Evolutionary conservation across 108 stramenopile species (phyloP).

Genomic region (Conticribra guillardii): DNA sequence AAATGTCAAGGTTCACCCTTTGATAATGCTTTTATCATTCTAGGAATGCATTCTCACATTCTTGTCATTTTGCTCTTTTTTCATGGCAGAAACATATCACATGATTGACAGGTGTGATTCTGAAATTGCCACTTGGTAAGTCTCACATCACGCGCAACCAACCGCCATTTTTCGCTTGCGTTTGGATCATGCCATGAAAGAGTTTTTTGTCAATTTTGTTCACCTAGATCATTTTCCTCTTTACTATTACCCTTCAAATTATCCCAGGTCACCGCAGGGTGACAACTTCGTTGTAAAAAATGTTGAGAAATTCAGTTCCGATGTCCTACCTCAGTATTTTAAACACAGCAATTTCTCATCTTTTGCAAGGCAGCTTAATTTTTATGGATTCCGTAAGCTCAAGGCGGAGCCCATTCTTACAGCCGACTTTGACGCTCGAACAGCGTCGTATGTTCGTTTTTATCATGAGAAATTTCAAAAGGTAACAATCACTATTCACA

Average conservation of each 20-base stretch:
- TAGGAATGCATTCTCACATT: not conserved
- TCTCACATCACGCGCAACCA: no score
- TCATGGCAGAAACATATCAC: constrained; percentile 67
- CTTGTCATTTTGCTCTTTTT: not conserved
- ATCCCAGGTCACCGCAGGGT: constrained; percentile 44
- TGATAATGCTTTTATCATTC: no score
- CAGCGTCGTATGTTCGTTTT: constrained; percentile 65
- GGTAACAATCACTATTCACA: no score
- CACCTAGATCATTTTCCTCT: not conserved
- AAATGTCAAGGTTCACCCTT: no score
- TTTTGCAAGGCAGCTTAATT: constrained; percentile 79
- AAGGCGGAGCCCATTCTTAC: constrained; percentile 71
- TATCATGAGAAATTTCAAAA: constrained; percentile 80
- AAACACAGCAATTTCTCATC: constrained; percentile 80
- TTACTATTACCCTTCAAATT: not conserved
- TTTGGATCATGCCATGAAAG: no score
- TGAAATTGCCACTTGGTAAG: constrained; percentile 60
- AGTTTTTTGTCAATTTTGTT: no score
- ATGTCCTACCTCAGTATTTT: constrained; percentile 73
- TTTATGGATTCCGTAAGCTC: constrained; percentile 79
- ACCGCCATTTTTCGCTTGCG: no score
- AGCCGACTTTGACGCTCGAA: constrained; percentile 62
- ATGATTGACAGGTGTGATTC: constrained; percentile 76
- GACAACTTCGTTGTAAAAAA: constrained; percentile 77
- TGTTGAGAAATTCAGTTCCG: constrained; percentile 68